Percentiles rank a stretch among this genome's conserved stretches.
These are phyloP conservation scores for Curvularia sp. DNA, from an alignment of 2,329 filamentous ascomycete species.

Conservation along the genomic window DNA sequence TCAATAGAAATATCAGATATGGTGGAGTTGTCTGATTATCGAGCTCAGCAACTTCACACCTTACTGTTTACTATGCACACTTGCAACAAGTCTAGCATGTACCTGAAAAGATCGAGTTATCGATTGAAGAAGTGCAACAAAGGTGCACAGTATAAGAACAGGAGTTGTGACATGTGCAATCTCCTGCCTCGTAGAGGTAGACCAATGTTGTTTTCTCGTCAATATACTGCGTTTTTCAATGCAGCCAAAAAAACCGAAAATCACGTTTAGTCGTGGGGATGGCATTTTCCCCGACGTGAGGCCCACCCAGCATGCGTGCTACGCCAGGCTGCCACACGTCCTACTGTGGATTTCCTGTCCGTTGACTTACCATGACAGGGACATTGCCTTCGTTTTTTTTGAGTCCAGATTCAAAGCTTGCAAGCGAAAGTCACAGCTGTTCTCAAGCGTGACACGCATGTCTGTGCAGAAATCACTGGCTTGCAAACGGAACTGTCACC, in stretches of 20 bases:
- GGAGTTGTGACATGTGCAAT: not conserved
- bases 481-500: not conserved
- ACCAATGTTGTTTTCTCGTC: not conserved
- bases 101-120: not conserved
- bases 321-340: not conserved
- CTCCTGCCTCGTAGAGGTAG: not conserved
- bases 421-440: not conserved
- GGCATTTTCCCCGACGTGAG: not conserved
- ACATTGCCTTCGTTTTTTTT: not conserved
- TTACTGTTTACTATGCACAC: not conserved
- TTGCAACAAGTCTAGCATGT: not conserved
- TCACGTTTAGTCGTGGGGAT: not conserved
- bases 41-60: not conserved
- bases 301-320: not conserved
- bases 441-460: not conserved
- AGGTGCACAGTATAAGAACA: not conserved
- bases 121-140: not conserved
- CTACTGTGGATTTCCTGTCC: not conserved
- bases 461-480: not conserved
- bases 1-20: not conserved
- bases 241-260: not conserved
- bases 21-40: not conserved
- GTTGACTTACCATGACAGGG: not conserved
- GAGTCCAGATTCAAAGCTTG: not conserved
- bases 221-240: not conserved